Evolutionary conservation across 2,329 filamentous ascomycete species (phyloP), one percentile per base, ranked within the genome.

Genomic region (Aspergillus niger): DNA sequence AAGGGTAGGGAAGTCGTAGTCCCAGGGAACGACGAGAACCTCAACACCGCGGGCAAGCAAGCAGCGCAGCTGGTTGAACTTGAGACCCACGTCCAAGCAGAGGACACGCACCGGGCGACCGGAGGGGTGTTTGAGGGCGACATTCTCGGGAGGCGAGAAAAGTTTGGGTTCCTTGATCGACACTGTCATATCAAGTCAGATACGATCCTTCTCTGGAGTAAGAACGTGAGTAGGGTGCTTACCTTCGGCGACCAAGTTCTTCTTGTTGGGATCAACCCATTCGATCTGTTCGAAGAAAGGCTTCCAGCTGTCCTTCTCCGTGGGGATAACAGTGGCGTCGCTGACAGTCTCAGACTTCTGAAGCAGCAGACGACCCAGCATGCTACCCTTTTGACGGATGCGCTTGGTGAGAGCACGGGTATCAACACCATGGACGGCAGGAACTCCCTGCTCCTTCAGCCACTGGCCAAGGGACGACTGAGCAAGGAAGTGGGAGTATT

Each of bases 61-160:
- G 81, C 95, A 99, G 68, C 95, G 87, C 70, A 99, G 85, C 81
- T 99, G 95, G 81, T 98, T 99, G 81, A 91, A 97, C 81, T 99
- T 99, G 83, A 98, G 89, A 76, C 95, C 95, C 69, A 99, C 94
- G 80, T 99, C 95, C 69, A 99, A 86, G 75, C 92, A 97, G 54
- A 98, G 83, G 63, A 99, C 89, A 74, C 93, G 91, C 61, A 98
- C 85, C 53, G 89, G 85, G 69, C 93, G 90, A 63, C 94, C 95
- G 59, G 92, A 96, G 43, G 93, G 90, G 79, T 97, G 92, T 78
- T 91, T 89, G 70, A 96, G 85, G 65, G 89, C 87, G 70, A 83
- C 85, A 60, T 87, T 85, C 36, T 87, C 72, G 8, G 87, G 86
- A 57, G 93, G 92, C 69, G 88, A 87, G 80, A 94, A 98, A 59